Conservation (phyloP, 116 monocot genomes). For the Trichopus zeylanicus region DNA sequence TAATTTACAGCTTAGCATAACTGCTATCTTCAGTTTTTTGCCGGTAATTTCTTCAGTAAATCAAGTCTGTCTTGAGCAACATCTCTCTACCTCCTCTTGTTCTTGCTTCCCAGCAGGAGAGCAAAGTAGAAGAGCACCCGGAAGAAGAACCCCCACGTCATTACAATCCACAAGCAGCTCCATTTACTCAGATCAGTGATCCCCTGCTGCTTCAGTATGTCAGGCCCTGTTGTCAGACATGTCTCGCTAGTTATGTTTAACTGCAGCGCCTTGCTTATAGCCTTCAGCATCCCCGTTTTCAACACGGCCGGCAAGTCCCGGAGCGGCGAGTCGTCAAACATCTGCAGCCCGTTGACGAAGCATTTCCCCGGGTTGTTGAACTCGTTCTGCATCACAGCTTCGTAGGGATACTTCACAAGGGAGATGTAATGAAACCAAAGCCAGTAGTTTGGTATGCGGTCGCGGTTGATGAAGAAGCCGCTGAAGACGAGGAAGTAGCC, state of each 20-base stretch:
- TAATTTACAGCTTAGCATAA: too few species aligned
- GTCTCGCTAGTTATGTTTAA: constrained; percentile 22
- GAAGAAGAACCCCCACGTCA: constrained; percentile 78
- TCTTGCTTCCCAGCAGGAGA: constrained; percentile 60
- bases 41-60: neutral
- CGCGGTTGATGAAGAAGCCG: constrained; percentile 61
- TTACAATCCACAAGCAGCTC: constrained; percentile 38
- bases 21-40: too few species aligned
- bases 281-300: constrained; percentile 33
- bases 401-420: constrained; percentile 65
- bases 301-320: constrained; percentile 11
- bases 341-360: constrained; percentile 42
- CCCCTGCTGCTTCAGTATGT: constrained; percentile 35
- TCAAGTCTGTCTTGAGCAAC: neutral
- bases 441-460: constrained; percentile 62
- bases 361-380: constrained; percentile 34
- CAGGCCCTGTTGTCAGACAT: constrained; percentile 43
- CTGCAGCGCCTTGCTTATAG: constrained; percentile 36
- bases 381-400: constrained; percentile 55
- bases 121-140: constrained; percentile 59
- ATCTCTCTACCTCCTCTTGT: constrained; percentile 47
- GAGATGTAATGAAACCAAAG: constrained; percentile 85
- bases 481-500: constrained; percentile 67
- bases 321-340: constrained; percentile 53
- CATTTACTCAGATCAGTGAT: constrained; percentile 61